Evolutionary conservation across 352 stramenopile species (phyloP), one percentile per base, ranked within the genome.

Genomic region (Elongisporangium anandrum): DNA sequence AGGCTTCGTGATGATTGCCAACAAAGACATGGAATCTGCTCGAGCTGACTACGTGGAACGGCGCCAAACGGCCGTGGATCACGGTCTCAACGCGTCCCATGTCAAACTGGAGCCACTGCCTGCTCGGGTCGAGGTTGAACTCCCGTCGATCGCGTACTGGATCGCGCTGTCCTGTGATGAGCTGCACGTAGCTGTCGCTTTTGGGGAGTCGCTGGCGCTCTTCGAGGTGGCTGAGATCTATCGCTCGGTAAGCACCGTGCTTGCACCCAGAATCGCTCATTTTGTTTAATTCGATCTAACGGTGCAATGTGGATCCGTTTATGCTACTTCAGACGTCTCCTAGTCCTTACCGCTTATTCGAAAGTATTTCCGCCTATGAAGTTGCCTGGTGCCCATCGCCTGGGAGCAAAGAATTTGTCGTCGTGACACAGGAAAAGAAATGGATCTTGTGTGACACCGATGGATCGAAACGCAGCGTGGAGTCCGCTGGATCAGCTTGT

Each of bases 191-290:
- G 79, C 79, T 15, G 79, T 85, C 17, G 75, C 73, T 4, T 88
- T 83, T 50, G 77, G 65, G 47, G 59, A 74, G 10, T 52, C 60
- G 4, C 58, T 89, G 9, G 72, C 75, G 17, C 59, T 89, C 15
- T 91, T 77, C 63, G 77, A 91, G 67, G 72, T 87, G 17, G 77
- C 78, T 4, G 68, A 71, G 39, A 72, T 89, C 55, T 26, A 75
- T 10, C 58, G 75, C n/a, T 70, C 66, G 76, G 79, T 88, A 69
- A 38, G 75, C 50, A 24, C 17, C 2, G 9, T 63, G n/a, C 29
- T 45, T 8, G 29, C 29, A 41, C 29, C 29, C 5, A 8, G 20
- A 58, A 20, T 50, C 6, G 23, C 39, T 21, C 15, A 20, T 34
- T 12, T 48, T 41, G n/a, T 39, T 34, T 8, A 2, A 15, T 54